phyloP scores from a whole-genome alignment of 305 asterid species.

The Fraxinus paxiana region DNA sequence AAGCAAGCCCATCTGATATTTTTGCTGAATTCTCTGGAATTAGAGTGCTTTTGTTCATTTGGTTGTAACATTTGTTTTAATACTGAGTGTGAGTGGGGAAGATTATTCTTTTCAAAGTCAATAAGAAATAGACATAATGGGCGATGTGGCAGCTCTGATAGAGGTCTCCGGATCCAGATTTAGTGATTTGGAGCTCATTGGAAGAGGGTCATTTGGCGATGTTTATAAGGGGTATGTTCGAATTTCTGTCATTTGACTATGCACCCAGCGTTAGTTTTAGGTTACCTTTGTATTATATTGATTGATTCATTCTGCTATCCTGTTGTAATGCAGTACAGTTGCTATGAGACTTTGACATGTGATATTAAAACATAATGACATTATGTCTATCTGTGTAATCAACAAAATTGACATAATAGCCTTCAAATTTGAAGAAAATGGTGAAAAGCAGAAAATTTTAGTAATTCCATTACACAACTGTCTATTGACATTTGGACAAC shows the following conservation, averaged over 20 bases:
- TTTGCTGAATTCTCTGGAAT: conserved; percentile 9
- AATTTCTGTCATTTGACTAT: conserved; percentile 15
- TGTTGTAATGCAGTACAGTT: neutral
- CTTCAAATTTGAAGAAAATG: conserved; percentile 1
- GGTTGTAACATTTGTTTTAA: conserved; percentile 20
- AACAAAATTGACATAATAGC: neutral
- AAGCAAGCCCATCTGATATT: conserved; percentile 20
- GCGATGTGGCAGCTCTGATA: conserved; percentile 64
- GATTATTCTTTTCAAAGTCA: conserved; percentile 3
- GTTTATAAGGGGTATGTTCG: conserved; percentile 77
- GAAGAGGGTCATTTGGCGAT: conserved; percentile 92
- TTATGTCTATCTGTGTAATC: neutral
- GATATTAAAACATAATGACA: neutral
- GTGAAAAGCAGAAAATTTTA: neutral
- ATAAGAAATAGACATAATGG: conserved; percentile 40
- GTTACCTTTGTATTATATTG: conserved; percentile 3
- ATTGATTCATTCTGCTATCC: conserved; percentile 4
- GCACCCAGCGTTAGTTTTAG: conserved; percentile 10
- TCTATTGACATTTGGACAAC: neutral
- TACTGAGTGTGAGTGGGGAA: conserved; percentile 27
- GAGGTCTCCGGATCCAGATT: conserved; percentile 86
- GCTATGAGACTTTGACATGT: neutral
- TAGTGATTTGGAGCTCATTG: conserved; percentile 81
- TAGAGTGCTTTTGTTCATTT: conserved; percentile 25
- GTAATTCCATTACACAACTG: neutral